Evolutionary conservation across 768 basidiomycete species (phyloP).

Genomic region (Mycena vitilis): DNA sequence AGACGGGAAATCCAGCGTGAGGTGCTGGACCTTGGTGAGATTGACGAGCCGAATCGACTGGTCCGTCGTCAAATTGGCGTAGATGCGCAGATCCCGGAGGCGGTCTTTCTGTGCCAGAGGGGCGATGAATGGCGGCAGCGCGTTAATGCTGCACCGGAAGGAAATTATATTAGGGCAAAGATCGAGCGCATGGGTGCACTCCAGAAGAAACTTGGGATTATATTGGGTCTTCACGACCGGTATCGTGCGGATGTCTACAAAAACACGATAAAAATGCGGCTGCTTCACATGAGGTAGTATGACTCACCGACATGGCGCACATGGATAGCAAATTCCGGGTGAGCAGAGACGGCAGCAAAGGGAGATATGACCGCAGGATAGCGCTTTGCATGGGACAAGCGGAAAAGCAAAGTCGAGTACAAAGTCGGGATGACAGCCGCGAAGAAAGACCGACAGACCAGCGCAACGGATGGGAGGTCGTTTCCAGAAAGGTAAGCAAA

Average conservation of each 20-base stretch:
- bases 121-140: conserved; percentile 62
- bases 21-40: conserved; percentile 52
- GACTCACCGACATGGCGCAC: conserved; percentile 69
- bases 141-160: conserved; percentile 66
- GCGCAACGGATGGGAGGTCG: conserved; percentile 70
- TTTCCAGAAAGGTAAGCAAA: conserved; percentile 63
- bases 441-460: conserved; percentile 75
- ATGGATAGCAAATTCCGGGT: conserved; percentile 65
- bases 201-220: conserved; percentile 62
- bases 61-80: conserved; percentile 62
- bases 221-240: conserved; percentile 53
- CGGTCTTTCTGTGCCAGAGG: conserved; percentile 56
- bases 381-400: conserved; percentile 65
- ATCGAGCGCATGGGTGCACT: conserved; percentile 61
- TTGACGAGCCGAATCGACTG: conserved; percentile 59
- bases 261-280: background rate
- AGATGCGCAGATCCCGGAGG: conserved; percentile 61
- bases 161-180: conserved; percentile 64
- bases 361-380: conserved; percentile 69
- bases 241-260: conserved; percentile 61
- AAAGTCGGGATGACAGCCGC: conserved; percentile 72
- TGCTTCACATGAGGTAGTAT: conserved; percentile 3
- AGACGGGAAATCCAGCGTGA: conserved; percentile 70
- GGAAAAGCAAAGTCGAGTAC: conserved; percentile 69
- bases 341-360: conserved; percentile 67